These are phyloP conservation scores for Penicillium dipodomyicola DNA, from an alignment of 495 filamentous ascomycete species.

Conservation along the genomic window DNA sequence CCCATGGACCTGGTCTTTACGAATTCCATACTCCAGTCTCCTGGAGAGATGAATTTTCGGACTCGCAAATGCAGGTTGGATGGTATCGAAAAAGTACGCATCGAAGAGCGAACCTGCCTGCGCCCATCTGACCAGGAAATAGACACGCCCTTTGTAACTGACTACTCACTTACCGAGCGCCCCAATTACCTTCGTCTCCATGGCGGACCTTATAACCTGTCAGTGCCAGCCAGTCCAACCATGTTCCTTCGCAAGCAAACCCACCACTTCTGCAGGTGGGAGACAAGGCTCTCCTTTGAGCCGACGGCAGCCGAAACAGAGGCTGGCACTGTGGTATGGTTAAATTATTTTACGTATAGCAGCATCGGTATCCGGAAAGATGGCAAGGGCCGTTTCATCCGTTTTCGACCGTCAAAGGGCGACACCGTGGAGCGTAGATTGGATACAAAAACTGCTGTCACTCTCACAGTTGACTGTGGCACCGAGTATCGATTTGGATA, in stretches of 20 bases:
- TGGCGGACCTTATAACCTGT: constrained; percentile 43
- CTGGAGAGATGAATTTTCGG: constrained; percentile 45
- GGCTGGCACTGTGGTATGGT: constrained; percentile 42
- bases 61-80: constrained; percentile 26
- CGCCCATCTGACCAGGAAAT: not conserved
- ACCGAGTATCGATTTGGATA: constrained; percentile 31
- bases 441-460: constrained; percentile 13
- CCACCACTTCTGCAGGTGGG: constrained; percentile 34
- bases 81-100: constrained; percentile 46
- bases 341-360: constrained; percentile 42
- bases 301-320: constrained; percentile 32
- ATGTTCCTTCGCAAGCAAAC: constrained; percentile 46
- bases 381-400: constrained; percentile 21
- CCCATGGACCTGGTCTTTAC: constrained; percentile 31
- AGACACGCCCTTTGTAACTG: constrained; percentile 35
- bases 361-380: constrained; percentile 34
- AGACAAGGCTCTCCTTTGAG: constrained; percentile 33
- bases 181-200: constrained; percentile 37
- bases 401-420: constrained; percentile 23
- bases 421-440: constrained; percentile 16
- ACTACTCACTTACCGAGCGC: constrained; percentile 38
- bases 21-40: constrained; percentile 16
- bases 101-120: not conserved
- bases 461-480: constrained; percentile 31
- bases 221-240: constrained; percentile 39